Base-by-base conservation (phyloP, 2,329 filamentous ascomycete genomes). In the Penicillium sp. region DNA sequence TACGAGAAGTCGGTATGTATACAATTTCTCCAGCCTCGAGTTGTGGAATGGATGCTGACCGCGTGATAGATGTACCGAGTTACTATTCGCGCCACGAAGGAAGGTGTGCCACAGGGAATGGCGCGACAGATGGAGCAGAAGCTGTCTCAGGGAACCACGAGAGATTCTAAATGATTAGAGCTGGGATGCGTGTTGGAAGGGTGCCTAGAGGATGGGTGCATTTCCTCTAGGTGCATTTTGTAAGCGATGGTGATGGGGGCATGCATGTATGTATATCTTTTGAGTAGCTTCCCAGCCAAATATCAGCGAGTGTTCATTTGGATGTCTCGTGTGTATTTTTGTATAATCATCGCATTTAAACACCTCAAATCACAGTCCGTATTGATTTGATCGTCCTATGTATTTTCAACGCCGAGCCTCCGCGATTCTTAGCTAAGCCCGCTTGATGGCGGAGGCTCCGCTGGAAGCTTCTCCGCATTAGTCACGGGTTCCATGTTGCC, bases 31-130 rank as follows among this genome's bases (percentile, higher is more conserved):
- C 24, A 33, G 37, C 6, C 19, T 19, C 4, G 38, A 22, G 28
- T 30, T 33, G n/a, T 19, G 3, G 38, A 30, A 28, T 8, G 7
- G 13, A n/a, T 3, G 37, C 53, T 40, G 65, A 72, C 17, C 17
- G 15, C 15, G 4, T 30, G 37, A 8, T 69, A 97, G 95, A 97
- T 97, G 92, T 91, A 96, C 72, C 93, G 95, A 57, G 84, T 98
- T 63, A 99, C 95, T 0, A 90, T 99, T 70, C 87, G 95, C 65
- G 95, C 94, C 6, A 99, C 95, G 1, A 94, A 98, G 72, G 95
- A 98, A 73, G 86, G 84, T 35, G 92, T 99, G 0, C 93, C 95
- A 8, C 85, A 87, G 1, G 84, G 94, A 22, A 76, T 99, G 60
- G 82, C 95, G 72, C 93, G 92, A 77, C 81, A 91, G 61, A 96